Conservation (phyloP, 2,329 filamentous ascomycete genomes). For the Aspergillus sp. region DNA sequence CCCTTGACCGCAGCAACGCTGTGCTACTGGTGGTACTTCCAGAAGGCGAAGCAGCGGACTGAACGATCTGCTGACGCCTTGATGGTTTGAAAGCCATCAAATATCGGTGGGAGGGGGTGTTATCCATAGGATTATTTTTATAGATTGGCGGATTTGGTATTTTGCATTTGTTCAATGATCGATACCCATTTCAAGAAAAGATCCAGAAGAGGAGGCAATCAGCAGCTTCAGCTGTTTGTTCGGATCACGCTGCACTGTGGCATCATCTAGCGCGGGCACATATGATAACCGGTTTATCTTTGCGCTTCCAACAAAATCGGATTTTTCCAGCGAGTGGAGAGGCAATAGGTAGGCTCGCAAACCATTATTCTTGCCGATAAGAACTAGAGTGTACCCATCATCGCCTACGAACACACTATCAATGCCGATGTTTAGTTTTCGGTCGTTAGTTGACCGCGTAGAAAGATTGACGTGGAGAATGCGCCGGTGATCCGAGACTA, state of each 20-base stretch:
- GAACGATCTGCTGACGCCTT: neutral
- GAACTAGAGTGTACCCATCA: neutral
- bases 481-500: conserved; percentile 1
- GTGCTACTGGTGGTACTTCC: conserved; percentile 20
- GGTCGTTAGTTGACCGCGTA: neutral
- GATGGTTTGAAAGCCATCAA: neutral
- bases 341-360: conserved; percentile 4
- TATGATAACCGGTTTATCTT: conserved; percentile 6
- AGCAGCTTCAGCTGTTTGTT: neutral
- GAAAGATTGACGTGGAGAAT: conserved; percentile 1
- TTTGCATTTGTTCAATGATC: neutral
- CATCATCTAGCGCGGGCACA: conserved; percentile 1
- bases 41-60: conserved; percentile 4
- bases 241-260: neutral
- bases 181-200: conserved; percentile 1
- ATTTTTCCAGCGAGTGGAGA: neutral
- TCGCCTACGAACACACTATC: conserved; percentile 5
- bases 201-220: conserved; percentile 1
- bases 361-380: conserved; percentile 3
- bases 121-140: neutral
- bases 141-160: neutral
- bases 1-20: conserved; percentile 35
- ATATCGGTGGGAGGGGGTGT: neutral
- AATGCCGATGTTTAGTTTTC: neutral
- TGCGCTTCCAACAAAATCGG: neutral